A percentile compares a stretch with the other conserved stretches of the same genome.
phyloP scores from a whole-genome alignment of 208 protist genomes.

The Strigomonas galati region DNA sequence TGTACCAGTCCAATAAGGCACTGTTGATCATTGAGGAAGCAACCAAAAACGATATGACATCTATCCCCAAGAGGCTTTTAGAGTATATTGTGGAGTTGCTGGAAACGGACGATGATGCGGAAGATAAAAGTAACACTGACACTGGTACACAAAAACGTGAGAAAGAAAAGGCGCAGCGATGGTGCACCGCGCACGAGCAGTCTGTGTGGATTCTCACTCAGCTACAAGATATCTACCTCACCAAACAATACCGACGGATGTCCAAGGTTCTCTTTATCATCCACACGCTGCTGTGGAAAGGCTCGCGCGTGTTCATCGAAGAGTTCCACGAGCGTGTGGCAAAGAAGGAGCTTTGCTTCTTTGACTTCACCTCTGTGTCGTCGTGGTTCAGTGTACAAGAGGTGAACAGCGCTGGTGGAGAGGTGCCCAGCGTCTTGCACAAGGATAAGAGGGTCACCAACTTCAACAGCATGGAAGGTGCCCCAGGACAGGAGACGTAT shows the following conservation, averaged over 20 bases:
- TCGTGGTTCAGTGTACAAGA: no score
- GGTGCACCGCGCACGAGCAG: conserved; percentile 34
- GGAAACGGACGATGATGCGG: no score
- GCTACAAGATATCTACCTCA: conserved; percentile 26
- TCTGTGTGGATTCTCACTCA: conserved; percentile 33
- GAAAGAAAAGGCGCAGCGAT: no score
- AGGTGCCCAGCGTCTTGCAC: no score
- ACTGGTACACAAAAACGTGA: no score
- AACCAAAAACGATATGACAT: conserved; percentile 34
- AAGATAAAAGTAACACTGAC: no score
- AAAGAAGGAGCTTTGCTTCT: no score
- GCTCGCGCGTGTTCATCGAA: conserved; percentile 21
- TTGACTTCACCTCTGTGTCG: no score
- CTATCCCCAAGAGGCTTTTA: conserved; percentile 23
- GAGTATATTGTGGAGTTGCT: conserved; percentile 22
- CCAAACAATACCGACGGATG: conserved; percentile 31
- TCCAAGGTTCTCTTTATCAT: conserved; percentile 33
- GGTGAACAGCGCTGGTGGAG: no score
- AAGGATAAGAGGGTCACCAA: no score
- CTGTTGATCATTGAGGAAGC: conserved; percentile 30
- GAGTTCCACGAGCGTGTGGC: conserved; percentile 7
- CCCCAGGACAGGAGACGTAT: no score
- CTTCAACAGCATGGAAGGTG: no score
- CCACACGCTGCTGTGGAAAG: conserved; percentile 28
- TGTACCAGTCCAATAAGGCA: conserved; percentile 42